Evolutionary conservation across 176 grass and related monocot genomes (phyloP).

Genomic region (Zea luxurians): DNA sequence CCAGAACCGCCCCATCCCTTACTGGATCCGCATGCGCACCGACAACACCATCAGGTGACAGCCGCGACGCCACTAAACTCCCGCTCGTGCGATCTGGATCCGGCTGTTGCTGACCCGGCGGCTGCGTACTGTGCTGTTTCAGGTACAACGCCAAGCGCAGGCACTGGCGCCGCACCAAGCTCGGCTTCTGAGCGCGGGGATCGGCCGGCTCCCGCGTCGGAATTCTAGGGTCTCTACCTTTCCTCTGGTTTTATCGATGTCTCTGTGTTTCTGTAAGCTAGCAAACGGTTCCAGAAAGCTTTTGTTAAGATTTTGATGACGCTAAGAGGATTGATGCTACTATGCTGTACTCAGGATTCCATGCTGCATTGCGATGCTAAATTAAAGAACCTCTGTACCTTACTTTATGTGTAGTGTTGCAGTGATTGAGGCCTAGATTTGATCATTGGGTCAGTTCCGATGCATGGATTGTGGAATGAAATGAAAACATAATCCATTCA

Average conservation of each 20-base stretch:
- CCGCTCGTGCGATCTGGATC: background rate
- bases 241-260: constrained; percentile 37
- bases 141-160: constrained; percentile 99
- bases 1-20: constrained; percentile 96
- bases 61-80: background rate
- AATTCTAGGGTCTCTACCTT: constrained; percentile 40
- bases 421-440: background rate
- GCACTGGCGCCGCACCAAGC: constrained; percentile 99
- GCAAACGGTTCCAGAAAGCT: constrained; percentile 45
- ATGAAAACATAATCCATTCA: background rate
- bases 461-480: too few species aligned
- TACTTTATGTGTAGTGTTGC: background rate
- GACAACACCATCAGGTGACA: constrained; percentile 87
- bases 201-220: constrained; percentile 8
- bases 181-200: constrained; percentile 67
- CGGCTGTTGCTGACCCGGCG: background rate
- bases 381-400: constrained; percentile 21
- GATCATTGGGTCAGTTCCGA: too few species aligned
- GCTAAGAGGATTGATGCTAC: constrained; percentile 22
- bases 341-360: constrained; percentile 40
- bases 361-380: constrained; percentile 20
- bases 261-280: constrained; percentile 47
- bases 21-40: constrained; percentile 93
- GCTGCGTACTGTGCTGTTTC: background rate
- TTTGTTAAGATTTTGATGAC: constrained; percentile 41